Conservation (phyloP, 805 yeast genomes). For the Saccharomyces eubayanus region DNA sequence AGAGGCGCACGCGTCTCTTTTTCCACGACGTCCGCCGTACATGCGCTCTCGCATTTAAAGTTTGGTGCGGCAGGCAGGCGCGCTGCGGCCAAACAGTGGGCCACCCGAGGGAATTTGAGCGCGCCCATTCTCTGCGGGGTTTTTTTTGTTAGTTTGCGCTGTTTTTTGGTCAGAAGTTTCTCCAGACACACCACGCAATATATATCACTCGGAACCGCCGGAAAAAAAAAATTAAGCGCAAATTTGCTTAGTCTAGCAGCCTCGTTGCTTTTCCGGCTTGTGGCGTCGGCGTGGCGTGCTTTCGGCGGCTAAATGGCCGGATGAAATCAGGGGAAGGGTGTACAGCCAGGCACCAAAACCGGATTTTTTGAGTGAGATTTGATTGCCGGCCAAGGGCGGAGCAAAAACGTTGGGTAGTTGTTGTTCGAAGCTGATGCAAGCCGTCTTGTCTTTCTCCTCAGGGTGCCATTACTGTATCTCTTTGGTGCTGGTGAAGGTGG, state of each 20-base stretch:
- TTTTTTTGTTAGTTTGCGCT: not conserved
- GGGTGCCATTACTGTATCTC: not conserved
- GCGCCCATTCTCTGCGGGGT: not conserved
- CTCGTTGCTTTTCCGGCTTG: not conserved
- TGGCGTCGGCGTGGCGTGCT: not conserved
- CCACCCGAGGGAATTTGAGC: not conserved
- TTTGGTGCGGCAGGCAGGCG: not conserved
- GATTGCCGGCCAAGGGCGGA: not conserved
- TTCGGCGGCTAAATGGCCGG: not conserved
- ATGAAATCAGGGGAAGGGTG: not conserved
- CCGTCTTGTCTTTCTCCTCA: not conserved
- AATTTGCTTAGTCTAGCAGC: not conserved
- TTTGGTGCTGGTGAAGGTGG: no score
- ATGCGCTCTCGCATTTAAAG: not conserved
- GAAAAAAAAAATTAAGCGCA: not conserved
- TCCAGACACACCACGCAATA: not conserved
- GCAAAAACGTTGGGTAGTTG: not conserved
- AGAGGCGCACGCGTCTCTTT: not conserved
- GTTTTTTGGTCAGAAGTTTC: not conserved
- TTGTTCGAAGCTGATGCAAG: not conserved
- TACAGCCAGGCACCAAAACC: not conserved
- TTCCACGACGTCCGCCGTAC: not conserved
- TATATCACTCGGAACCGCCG: not conserved
- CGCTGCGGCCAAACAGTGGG: not conserved
- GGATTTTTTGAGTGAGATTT: not conserved